These are phyloP conservation scores for Teratosphaeria pseudoeucalypti DNA, from an alignment of 2,329 filamentous ascomycete genomes.

Conservation along the genomic window DNA sequence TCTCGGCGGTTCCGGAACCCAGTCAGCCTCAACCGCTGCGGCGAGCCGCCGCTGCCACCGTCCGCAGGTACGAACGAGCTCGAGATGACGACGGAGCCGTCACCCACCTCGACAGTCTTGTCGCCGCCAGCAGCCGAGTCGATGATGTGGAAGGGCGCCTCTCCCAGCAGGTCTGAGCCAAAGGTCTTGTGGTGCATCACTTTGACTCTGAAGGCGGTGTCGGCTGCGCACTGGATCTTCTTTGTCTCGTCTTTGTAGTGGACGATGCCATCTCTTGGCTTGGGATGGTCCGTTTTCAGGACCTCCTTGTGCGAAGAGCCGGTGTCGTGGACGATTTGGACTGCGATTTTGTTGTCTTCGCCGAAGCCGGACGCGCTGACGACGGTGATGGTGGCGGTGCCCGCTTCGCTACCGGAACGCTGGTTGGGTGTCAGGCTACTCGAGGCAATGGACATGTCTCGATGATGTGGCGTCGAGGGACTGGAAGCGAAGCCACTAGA, in stretches of 20 bases:
- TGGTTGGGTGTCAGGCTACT: not conserved
- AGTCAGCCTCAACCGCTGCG: slow-evolving; percentile 9
- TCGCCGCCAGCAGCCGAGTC: slow-evolving; percentile 56
- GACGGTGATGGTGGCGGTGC: slow-evolving; percentile 70
- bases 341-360: slow-evolving; percentile 26
- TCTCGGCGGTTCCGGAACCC: slow-evolving; percentile 18
- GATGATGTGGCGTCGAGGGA: slow-evolving; percentile 32
- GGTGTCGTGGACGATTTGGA: slow-evolving; percentile 23
- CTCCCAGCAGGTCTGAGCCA: slow-evolving; percentile 66
- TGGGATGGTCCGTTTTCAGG: slow-evolving; percentile 87
- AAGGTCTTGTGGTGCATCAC: slow-evolving; percentile 81
- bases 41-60: slow-evolving; percentile 6
- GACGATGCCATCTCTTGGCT: slow-evolving; percentile 55
- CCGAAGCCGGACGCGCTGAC: slow-evolving; percentile 68
- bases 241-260: slow-evolving; percentile 49
- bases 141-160: slow-evolving; percentile 83
- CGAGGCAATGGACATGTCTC: slow-evolving; percentile 20
- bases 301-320: slow-evolving; percentile 64
- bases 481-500: slow-evolving; percentile 10
- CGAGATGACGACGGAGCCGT: slow-evolving; percentile 55
- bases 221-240: slow-evolving; percentile 64
- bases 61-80: slow-evolving; percentile 21
- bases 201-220: slow-evolving; percentile 74
- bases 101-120: slow-evolving; percentile 67
- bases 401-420: slow-evolving; percentile 44